A percentile compares a stretch with the other conserved stretches of the same genome.
These are phyloP conservation scores for Nakaseomyces delphensis DNA, from an alignment of 1,139 yeast genomes.

Conservation along the genomic window DNA sequence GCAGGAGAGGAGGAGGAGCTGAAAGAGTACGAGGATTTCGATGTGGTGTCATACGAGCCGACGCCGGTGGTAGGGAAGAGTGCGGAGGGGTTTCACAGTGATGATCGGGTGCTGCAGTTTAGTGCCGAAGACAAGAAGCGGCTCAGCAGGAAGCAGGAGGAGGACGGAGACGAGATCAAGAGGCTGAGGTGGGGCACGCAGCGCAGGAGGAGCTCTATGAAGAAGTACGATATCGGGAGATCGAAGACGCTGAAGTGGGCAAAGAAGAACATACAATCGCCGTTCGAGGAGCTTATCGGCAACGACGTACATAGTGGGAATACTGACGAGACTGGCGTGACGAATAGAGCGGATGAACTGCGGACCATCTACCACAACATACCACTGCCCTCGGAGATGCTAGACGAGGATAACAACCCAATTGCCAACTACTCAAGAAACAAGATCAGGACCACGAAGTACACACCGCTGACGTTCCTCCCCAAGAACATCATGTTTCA, in stretches of 20 bases:
- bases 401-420: slow-evolving; percentile 60
- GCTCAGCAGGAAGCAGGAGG: slow-evolving; percentile 14
- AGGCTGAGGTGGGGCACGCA: slow-evolving; percentile 82
- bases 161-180: slow-evolving; percentile 40
- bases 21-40: slow-evolving; percentile 14
- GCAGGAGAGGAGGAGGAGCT: neutral
- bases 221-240: slow-evolving; percentile 39
- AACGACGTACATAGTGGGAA: slow-evolving; percentile 13
- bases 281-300: slow-evolving; percentile 23
- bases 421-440: slow-evolving; percentile 58
- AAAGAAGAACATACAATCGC: slow-evolving; percentile 26
- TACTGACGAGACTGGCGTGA: slow-evolving; percentile 16
- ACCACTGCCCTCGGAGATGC: slow-evolving; percentile 52
- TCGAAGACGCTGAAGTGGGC: slow-evolving; percentile 35
- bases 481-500: slow-evolving; percentile 79
- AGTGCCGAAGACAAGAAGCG: slow-evolving; percentile 10
- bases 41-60: slow-evolving; percentile 10
- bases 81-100: slow-evolving; percentile 12
- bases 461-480: slow-evolving; percentile 79
- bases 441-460: slow-evolving; percentile 92
- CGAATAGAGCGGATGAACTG: slow-evolving; percentile 27
- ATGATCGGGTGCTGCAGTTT: slow-evolving; percentile 8
- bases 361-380: slow-evolving; percentile 61
- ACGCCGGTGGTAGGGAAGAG: slow-evolving; percentile 1
- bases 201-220: slow-evolving; percentile 52